A percentile compares a stretch with the other conserved stretches of the same genome.
These are phyloP conservation scores for Meira nashicola DNA, from an alignment of 1,284 basidiomycete species.

Conservation along the genomic window DNA sequence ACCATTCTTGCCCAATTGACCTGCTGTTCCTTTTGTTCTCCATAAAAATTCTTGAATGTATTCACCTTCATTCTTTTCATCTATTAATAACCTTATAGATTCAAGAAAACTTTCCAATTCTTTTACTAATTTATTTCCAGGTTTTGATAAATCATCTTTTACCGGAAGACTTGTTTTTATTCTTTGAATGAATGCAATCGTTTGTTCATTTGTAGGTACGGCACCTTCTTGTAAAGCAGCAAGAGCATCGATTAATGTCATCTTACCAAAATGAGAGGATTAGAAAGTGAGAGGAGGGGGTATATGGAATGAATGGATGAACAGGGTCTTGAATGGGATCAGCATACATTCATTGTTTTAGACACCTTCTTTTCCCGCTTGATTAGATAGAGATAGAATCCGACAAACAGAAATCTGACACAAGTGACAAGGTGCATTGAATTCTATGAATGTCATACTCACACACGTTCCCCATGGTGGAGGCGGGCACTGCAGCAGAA, in stretches of 20 bases:
- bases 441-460: too few relatives aligned
- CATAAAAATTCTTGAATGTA: slow-evolving; percentile 15
- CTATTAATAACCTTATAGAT: not conserved
- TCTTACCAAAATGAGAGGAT: too few relatives aligned
- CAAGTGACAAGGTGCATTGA: too few relatives aligned
- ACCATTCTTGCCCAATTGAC: slow-evolving; percentile 7
- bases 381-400: too few relatives aligned
- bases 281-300: too few relatives aligned
- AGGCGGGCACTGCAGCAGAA: too few relatives aligned
- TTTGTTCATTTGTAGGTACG: slow-evolving; percentile 15
- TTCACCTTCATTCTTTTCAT: slow-evolving; percentile 14
- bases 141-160: not conserved
- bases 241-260: slow-evolving; percentile 16
- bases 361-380: too few relatives aligned
- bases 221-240: slow-evolving; percentile 16
- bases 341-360: too few relatives aligned
- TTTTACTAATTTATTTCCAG: slow-evolving; percentile 2
- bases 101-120: slow-evolving; percentile 3
- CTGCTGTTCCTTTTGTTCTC: slow-evolving; percentile 6
- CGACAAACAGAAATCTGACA: too few relatives aligned
- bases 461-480: too few relatives aligned
- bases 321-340: not conserved
- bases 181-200: not conserved
- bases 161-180: not conserved
- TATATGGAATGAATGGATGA: not conserved